phyloP scores from a whole-genome alignment of 2,329 filamentous ascomycete genomes.

The Aspergillus piperis region DNA sequence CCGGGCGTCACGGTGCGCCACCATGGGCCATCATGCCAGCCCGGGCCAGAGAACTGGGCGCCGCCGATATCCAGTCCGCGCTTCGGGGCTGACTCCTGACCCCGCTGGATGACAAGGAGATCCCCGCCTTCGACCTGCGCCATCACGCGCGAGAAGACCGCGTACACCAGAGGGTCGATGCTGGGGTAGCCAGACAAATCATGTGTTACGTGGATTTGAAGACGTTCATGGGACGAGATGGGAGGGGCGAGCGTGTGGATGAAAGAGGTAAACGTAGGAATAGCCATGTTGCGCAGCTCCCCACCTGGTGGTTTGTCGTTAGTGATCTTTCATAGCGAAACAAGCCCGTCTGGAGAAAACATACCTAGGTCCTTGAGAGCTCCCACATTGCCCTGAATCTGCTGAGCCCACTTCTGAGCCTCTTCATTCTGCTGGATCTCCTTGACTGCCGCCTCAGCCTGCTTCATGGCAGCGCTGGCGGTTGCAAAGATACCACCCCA shows the following conservation, averaged over 20 bases:
- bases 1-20: constrained; percentile 68
- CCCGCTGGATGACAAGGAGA: constrained; percentile 88
- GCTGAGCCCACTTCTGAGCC: constrained; percentile 92
- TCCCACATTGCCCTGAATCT: constrained; percentile 85
- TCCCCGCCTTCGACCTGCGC: constrained; percentile 98
- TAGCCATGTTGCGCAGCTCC: constrained; percentile 78
- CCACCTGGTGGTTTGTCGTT: constrained; percentile 65
- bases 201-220: constrained; percentile 96
- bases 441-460: constrained; percentile 88
- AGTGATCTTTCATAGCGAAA: not conserved
- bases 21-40: constrained; percentile 94
- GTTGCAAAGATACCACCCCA: constrained; percentile 86
- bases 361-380: constrained; percentile 74
- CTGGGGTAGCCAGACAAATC: constrained; percentile 93
- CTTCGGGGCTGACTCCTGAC: constrained; percentile 76
- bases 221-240: constrained; percentile 93
- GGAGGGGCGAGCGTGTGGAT: constrained; percentile 93
- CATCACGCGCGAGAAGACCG: constrained; percentile 93
- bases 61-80: constrained; percentile 54
- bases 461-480: constrained; percentile 73
- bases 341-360: constrained; percentile 10
- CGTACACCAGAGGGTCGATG: constrained; percentile 87
- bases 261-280: constrained; percentile 93
- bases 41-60: constrained; percentile 45
- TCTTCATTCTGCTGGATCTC: constrained; percentile 97